phyloP scores from a whole-genome alignment of 2,329 filamentous ascomycete genomes.

The Paraphoma chrysanthemicola region DNA sequence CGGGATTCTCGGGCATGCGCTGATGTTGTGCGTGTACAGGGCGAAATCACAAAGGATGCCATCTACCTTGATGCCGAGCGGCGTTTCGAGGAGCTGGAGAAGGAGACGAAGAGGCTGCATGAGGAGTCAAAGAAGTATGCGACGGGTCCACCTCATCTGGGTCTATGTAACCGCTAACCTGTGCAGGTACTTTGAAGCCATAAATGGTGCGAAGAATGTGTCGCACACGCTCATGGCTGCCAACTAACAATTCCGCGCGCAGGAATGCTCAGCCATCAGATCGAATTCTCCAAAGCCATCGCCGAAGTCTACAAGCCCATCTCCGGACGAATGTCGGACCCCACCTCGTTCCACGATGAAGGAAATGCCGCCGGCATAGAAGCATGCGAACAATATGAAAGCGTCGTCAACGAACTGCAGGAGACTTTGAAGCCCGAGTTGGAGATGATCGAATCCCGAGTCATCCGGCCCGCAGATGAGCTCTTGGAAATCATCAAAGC shows the following conservation, averaged over 20 bases:
- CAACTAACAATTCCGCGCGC: constrained; percentile 22
- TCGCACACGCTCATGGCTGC: not conserved
- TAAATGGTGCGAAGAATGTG: constrained; percentile 70
- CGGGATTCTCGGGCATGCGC: constrained; percentile 21
- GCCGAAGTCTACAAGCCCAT: constrained; percentile 98
- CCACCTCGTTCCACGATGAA: constrained; percentile 79
- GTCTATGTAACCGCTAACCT: constrained; percentile 25
- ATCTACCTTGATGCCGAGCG: constrained; percentile 95
- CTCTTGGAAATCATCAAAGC: constrained; percentile 94
- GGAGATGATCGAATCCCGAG: constrained; percentile 93
- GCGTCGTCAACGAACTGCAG: constrained; percentile 87
- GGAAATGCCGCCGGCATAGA: constrained; percentile 92
- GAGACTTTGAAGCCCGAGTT: constrained; percentile 88
- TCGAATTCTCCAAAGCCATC: constrained; percentile 96
- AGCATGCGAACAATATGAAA: constrained; percentile 96
- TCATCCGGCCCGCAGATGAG: constrained; percentile 92
- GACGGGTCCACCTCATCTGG: not conserved
- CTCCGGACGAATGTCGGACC: constrained; percentile 92
- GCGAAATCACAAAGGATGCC: constrained; percentile 92
- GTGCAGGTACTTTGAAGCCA: constrained; percentile 83
- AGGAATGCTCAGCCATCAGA: constrained; percentile 95
- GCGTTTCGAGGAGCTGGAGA: constrained; percentile 91
- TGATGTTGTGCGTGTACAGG: constrained; percentile 51
- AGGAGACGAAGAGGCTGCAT: constrained; percentile 94
- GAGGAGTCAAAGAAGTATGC: constrained; percentile 86